Base-by-base conservation (phyloP, 495 filamentous ascomycete genomes). In the Penicillium cataractarum region DNA sequence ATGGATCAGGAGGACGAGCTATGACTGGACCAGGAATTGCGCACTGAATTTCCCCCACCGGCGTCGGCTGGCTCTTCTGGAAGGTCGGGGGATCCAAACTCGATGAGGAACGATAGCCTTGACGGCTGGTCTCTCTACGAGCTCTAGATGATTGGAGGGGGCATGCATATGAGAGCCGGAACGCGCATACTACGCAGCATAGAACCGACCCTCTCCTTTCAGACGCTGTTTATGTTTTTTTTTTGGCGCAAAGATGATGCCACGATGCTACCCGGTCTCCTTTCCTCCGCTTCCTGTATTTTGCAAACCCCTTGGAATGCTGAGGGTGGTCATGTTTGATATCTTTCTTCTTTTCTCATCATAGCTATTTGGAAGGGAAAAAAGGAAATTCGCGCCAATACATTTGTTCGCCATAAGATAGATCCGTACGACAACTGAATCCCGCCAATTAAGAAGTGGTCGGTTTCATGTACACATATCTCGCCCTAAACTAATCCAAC, bases 1-100 rank as follows among this genome's bases (percentile, higher is more conserved):
- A 86, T 97, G 70, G 93, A 96, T 55, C 81, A 84, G 61, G 93
- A 97, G 66, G 93, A 97, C 71, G 93, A 97, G 76, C 82, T 97
- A 75, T 97, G 92, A 97, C 89, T 92, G 46, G 80, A 84, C 4
- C 73, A 85, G 67, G 89, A 91, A 70, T 71, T 91, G 21, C 81
- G 87, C 64, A 81, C 78, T 31, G 88, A 91, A 77, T 83, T 77
- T 46, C 60, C 70, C 35, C 60, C 51, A 22, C 58, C 68, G 26
- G 55, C 58, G 37, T 60, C 64, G 55, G 42, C 55, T 58, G 59
- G 63, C 56, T 56, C 58, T 58, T 31, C 55, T 32, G 55, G 44
- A 53, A 39, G 50, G 53, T 44, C 33, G 26, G 59, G 42, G 46
- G 37, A 63, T 24, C 33, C 52, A 42, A 53, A 27, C 17, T 64